Base-by-base conservation (phyloP, 164 flowering plant species). In the Stephania cephalantha region DNA sequence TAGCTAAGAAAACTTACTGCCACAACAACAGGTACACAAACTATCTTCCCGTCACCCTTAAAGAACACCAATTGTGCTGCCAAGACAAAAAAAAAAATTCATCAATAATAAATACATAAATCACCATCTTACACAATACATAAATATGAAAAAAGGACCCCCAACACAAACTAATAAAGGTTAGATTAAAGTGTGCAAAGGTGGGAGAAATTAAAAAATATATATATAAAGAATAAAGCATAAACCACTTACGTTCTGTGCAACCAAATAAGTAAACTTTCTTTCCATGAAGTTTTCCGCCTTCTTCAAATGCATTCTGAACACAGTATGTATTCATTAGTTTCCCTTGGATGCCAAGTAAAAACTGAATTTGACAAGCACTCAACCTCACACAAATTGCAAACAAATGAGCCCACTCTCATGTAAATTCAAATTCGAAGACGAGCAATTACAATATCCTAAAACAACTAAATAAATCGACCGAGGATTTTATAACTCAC, bases 251-350 rank as follows among this genome's bases (percentile, higher is more conserved):
- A 93, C 99, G 98, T 77, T 96, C 99, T 0, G 98, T 88, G 74
- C 88, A 85, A 46, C 97, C 95, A 79, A 94, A 96, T 50, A 96
- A 87, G 79, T 90, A 96, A 46, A 94, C 98, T 75, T 84, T 92
- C 82, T 94, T 75, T 22, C 88, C 92, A 82, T 88, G 73, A 12
- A 96, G 89, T 70, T 78, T 82, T 68, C 98, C 99, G 2, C 90
- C 95, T 77, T 94, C 97, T 79, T 96, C 99, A 81, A 96, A 88
- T 22, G 99, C 97, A 74, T 92, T 78, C 99, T 96, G 87, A 30
- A 29, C 72, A 79, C 11, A 5, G 29, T 20, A 76, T 1, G 53
- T 7, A 18, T 6, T 42, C 50, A 20, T 76, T 71, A 71, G 70
- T 9, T 25, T 4, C 46, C 45, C 3, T 17, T n/a, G 8, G 22